Conservation (phyloP, 2,329 filamentous ascomycete genomes). For the Penicillium expansum region DNA sequence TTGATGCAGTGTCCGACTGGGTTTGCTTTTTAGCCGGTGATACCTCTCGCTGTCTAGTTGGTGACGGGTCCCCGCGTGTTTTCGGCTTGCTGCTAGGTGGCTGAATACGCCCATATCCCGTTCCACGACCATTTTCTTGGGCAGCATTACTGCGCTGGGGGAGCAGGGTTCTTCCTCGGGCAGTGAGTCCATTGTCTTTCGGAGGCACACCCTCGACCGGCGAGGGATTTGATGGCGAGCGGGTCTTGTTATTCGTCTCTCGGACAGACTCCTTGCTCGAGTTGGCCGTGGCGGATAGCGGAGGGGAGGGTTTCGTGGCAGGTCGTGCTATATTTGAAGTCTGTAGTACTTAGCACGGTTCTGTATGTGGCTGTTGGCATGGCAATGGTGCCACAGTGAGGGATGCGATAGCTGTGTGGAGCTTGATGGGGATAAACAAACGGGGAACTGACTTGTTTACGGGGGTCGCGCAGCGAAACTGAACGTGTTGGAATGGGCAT, state of each 20-base stretch:
- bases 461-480: constrained; percentile 35
- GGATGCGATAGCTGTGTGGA: constrained; percentile 17
- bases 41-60: constrained; percentile 10
- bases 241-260: constrained; percentile 11
- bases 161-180: constrained; percentile 32
- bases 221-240: constrained; percentile 12
- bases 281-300: constrained; percentile 6
- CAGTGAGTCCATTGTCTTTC: constrained; percentile 20
- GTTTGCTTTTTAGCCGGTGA: constrained; percentile 10
- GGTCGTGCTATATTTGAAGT: constrained; percentile 25
- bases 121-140: constrained; percentile 20
- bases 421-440: constrained; percentile 3
- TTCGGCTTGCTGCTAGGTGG: constrained; percentile 17
- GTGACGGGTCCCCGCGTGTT: constrained; percentile 18
- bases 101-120: constrained; percentile 19
- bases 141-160: constrained; percentile 28
- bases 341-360: constrained; percentile 17
- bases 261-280: constrained; percentile 12
- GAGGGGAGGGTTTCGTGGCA: constrained; percentile 10
- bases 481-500: constrained; percentile 43
- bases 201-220: constrained; percentile 9
- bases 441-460: constrained; percentile 29
- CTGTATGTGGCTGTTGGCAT: background rate
- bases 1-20: background rate
- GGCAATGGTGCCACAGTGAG: constrained; percentile 3